Conservation (phyloP, 257 asterid genomes). For the Lantana camara region DNA sequence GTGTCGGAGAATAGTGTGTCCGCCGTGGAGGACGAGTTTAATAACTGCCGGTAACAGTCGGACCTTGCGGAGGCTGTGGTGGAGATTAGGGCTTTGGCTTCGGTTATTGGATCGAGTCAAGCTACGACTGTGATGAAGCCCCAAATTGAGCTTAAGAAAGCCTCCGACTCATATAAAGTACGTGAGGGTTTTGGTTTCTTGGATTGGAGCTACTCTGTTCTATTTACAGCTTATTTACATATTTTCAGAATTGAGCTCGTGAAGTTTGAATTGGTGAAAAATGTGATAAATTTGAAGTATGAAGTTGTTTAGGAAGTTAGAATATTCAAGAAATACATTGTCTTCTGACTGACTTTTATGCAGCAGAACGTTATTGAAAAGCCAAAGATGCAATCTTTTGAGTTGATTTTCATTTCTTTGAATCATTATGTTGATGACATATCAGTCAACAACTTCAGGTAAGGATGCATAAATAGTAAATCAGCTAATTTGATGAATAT, state of each 20-base stretch:
- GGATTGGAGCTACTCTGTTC: too few relatives aligned
- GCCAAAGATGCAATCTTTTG: neutral
- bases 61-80: slow-evolving; percentile 99
- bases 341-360: neutral
- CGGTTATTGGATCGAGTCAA: slow-evolving; percentile 77
- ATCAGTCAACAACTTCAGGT: neutral
- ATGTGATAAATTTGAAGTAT: neutral
- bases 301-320: neutral
- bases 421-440: too few relatives aligned
- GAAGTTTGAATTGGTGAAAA: neutral
- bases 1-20: slow-evolving; percentile 37
- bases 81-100: slow-evolving; percentile 92
- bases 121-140: slow-evolving; percentile 97
- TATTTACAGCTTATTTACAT: neutral
- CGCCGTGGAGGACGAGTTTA: slow-evolving; percentile 59
- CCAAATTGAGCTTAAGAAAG: slow-evolving; percentile 85
- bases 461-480: neutral
- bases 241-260: neutral
- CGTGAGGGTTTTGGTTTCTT: neutral
- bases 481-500: neutral
- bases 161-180: slow-evolving; percentile 84
- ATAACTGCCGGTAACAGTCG: slow-evolving; percentile 84
- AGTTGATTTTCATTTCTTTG: neutral
- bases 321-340: neutral
- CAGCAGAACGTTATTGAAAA: neutral